These are phyloP conservation scores for Mariannaea sp. DNA, from an alignment of 2,329 filamentous ascomycete species.

Conservation along the genomic window DNA sequence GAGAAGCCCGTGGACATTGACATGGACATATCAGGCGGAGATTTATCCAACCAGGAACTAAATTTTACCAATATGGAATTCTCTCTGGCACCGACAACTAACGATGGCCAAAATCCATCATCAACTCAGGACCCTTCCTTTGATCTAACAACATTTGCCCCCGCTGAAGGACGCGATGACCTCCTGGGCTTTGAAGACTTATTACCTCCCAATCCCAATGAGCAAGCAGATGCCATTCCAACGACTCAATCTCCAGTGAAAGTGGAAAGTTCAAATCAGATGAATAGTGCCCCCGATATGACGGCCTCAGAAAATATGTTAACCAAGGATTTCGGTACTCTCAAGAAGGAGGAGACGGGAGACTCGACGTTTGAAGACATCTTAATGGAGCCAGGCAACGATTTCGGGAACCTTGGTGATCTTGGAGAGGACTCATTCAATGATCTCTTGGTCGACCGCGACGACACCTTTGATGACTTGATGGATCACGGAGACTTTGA, in stretches of 20 bases:
- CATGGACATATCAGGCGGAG: conserved; percentile 26
- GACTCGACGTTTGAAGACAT: conserved; percentile 49
- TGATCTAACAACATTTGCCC: conserved; percentile 52
- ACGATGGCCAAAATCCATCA: conserved; percentile 33
- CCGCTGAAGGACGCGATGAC: conserved; percentile 40
- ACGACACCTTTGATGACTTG: conserved; percentile 44
- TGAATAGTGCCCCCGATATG: neutral
- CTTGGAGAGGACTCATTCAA: conserved; percentile 52
- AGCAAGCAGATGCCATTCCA: conserved; percentile 21
- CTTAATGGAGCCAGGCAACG: conserved; percentile 49
- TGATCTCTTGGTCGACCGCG: conserved; percentile 53
- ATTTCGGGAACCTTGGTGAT: conserved; percentile 40
- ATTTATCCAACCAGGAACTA: conserved; percentile 43
- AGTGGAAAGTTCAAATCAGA: neutral
- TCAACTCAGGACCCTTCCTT: conserved; percentile 47
- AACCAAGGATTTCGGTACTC: conserved; percentile 12
- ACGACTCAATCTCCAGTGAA: conserved; percentile 22
- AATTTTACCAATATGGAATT: conserved; percentile 64
- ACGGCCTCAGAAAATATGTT: neutral
- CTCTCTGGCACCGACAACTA: conserved; percentile 52
- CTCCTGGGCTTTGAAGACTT: conserved; percentile 40
- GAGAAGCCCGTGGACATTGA: conserved; percentile 32
- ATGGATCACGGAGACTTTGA: conserved; percentile 55
- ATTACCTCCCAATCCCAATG: conserved; percentile 33
- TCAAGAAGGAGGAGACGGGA: conserved; percentile 34